Evolutionary conservation across 306 rosid species (phyloP).

Genomic region (Begonia loranthoides): DNA sequence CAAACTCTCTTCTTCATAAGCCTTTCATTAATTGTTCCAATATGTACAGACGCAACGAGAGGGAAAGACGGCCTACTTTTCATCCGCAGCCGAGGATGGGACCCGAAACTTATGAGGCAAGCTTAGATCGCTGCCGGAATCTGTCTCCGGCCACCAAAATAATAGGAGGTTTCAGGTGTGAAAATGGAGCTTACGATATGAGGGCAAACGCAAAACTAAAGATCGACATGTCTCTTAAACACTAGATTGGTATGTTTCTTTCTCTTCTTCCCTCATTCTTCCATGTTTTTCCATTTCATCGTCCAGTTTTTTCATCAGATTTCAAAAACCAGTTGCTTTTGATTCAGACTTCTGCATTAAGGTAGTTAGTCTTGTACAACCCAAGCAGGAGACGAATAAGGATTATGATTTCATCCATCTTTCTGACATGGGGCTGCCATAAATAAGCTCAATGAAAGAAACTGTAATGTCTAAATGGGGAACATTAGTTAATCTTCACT

Average conservation of each 20-base stretch:
- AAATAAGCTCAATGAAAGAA: too few relatives aligned
- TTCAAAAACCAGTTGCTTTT: too few relatives aligned
- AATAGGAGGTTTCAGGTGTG: conserved; percentile 35
- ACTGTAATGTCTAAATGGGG: too few relatives aligned
- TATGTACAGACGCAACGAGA: conserved; percentile 21
- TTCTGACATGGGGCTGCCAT: too few relatives aligned
- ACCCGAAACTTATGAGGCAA: conserved; percentile 22
- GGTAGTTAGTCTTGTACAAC: too few relatives aligned
- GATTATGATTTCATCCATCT: too few relatives aligned
- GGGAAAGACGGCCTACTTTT: conserved; percentile 25
- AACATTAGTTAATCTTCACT: conserved; percentile 73
- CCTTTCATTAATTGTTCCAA: too few relatives aligned
- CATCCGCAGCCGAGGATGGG: conserved; percentile 27
- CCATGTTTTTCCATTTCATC: conserved; percentile 13
- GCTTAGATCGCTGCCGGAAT: conserved; percentile 17
- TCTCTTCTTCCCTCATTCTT: not conserved
- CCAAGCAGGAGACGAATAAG: too few relatives aligned
- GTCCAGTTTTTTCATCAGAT: too few relatives aligned
- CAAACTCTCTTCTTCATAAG: too few relatives aligned
- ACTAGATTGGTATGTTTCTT: not conserved
- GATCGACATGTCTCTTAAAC: conserved; percentile 83
- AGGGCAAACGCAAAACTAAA: conserved; percentile 40
- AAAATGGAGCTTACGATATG: conserved; percentile 15
- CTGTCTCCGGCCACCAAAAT: conserved; percentile 23
- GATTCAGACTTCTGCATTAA: too few relatives aligned